A percentile compares a stretch with the other conserved stretches of the same genome.
These are phyloP conservation scores for Xylaria nigripes DNA, from an alignment of 495 filamentous ascomycete genomes.

Conservation along the genomic window DNA sequence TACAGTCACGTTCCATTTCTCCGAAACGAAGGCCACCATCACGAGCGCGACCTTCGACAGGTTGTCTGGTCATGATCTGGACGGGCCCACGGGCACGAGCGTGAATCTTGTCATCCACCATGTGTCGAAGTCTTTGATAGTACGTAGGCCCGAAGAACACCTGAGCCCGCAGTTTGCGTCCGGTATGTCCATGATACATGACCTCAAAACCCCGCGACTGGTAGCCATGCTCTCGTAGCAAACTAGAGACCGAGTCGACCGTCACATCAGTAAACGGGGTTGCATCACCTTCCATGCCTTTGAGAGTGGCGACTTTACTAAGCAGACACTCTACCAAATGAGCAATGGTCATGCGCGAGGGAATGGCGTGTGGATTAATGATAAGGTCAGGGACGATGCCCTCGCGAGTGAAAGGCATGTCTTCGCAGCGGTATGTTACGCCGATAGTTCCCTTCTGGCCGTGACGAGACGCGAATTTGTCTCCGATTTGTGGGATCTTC, in stretches of 20 bases:
- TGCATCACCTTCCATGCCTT: conserved; percentile 90
- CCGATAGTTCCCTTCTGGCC: conserved; percentile 99
- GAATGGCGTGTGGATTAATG: conserved; percentile 99
- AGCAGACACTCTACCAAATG: conserved; percentile 99
- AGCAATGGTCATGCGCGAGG: conserved; percentile 99
- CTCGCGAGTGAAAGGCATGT: conserved; percentile 95
- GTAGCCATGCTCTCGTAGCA: conserved; percentile 88
- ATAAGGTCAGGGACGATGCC: conserved; percentile 91
- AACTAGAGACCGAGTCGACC: conserved; percentile 80
- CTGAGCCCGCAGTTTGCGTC: conserved; percentile 83
- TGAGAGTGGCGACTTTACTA: conserved; percentile 84
- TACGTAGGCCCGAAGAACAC: conserved; percentile 97
- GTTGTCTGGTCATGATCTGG: conserved; percentile 95
- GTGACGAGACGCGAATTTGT: conserved; percentile 98
- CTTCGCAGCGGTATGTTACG: conserved; percentile 93
- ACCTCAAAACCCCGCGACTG: conserved; percentile 96
- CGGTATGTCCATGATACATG: conserved; percentile 98
- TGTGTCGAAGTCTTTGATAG: conserved; percentile 96
- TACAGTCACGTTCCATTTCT: conserved; percentile 99
- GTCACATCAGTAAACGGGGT: conserved; percentile 98
- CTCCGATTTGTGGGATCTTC: conserved; percentile 95
- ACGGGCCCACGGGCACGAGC: conserved; percentile 89
- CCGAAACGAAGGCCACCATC: conserved; percentile 98
- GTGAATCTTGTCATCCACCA: conserved; percentile 99
- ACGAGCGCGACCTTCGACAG: conserved; percentile 95